Evolutionary conservation across 2,329 filamentous ascomycete genomes (phyloP).

Genomic region (Sarocladium strictum): DNA sequence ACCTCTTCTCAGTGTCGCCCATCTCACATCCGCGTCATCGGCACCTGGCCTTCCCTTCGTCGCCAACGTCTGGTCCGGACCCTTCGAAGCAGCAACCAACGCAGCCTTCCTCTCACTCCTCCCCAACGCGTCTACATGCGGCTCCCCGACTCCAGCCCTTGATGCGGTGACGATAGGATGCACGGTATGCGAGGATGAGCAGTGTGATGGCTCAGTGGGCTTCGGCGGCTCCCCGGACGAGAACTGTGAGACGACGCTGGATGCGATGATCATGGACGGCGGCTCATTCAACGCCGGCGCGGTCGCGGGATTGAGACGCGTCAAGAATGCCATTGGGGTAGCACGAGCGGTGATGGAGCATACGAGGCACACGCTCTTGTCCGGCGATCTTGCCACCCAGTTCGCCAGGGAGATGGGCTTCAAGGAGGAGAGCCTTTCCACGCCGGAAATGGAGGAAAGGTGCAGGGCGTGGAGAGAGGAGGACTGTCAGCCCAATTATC

Average conservation of each 20-base stretch:
- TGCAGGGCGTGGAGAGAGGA: slow-evolving; percentile 37
- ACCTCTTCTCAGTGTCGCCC: slow-evolving; percentile 12
- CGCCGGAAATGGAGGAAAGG: slow-evolving; percentile 28
- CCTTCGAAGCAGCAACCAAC: slow-evolving; percentile 46
- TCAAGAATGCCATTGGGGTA: slow-evolving; percentile 42
- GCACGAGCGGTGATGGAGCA: slow-evolving; percentile 45
- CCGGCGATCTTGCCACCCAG: slow-evolving; percentile 45
- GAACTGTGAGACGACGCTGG: slow-evolving; percentile 50
- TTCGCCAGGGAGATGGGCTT: slow-evolving; percentile 50
- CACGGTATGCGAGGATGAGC: slow-evolving; percentile 42
- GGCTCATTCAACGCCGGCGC: slow-evolving; percentile 46
- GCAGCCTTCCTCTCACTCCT: slow-evolving; percentile 38
- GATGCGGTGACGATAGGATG: slow-evolving; percentile 48
- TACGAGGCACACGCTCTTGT: slow-evolving; percentile 45
- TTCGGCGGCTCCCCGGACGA: slow-evolving; percentile 51
- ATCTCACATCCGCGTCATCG: slow-evolving; percentile 15
- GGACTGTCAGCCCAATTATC: slow-evolving; percentile 45
- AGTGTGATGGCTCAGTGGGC: slow-evolving; percentile 50
- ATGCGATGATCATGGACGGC: slow-evolving; percentile 55
- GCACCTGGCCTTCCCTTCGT: slow-evolving; percentile 40
- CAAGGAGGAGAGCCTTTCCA: slow-evolving; percentile 35
- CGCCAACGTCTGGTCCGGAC: slow-evolving; percentile 50
- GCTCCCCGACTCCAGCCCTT: slow-evolving; percentile 28
- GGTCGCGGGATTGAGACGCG: slow-evolving; percentile 43
- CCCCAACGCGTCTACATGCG: slow-evolving; percentile 13